phyloP scores from a whole-genome alignment of 129 eudicot species.

The Smallanthus sonchifolius region DNA sequence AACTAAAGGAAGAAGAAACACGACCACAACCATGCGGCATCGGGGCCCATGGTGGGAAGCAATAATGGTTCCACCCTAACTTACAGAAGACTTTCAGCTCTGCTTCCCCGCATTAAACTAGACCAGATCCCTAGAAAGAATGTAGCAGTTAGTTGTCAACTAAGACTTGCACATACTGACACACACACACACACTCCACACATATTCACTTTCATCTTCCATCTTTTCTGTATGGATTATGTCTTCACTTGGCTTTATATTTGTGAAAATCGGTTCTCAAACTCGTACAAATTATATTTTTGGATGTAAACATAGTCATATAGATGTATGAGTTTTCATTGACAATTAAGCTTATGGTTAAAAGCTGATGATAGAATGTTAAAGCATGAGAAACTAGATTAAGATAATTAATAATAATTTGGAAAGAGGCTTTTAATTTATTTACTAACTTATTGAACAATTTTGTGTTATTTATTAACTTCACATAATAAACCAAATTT shows the following conservation, averaged over 20 bases:
- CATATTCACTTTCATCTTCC: not conserved
- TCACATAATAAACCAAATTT: too few relatives aligned
- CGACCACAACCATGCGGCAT: conserved; percentile 27
- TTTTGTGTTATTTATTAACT: too few relatives aligned
- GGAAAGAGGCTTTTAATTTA: too few relatives aligned
- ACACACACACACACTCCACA: conserved; percentile 5
- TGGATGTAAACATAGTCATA: not conserved
- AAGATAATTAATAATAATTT: too few relatives aligned
- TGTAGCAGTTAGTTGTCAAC: conserved; percentile 7
- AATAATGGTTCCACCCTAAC: conserved; percentile 25
- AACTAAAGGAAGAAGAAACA: not conserved
- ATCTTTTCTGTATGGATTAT: not conserved
- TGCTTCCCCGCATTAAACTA: conserved; percentile 21
- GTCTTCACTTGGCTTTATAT: not conserved
- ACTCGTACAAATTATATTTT: too few relatives aligned
- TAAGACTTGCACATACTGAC: conserved; percentile 6
- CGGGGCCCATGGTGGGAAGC: conserved; percentile 5
- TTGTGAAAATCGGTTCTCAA: too few relatives aligned
- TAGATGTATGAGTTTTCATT: not conserved
- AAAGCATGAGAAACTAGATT: too few relatives aligned
- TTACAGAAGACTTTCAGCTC: conserved; percentile 31
- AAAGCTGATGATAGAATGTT: too few relatives aligned
- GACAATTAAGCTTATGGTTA: too few relatives aligned
- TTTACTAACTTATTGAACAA: too few relatives aligned
- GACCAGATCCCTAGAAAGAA: conserved; percentile 29